phyloP scores from a whole-genome alignment of 208 protist species.

The Acanthamoeba triangularis region DNA sequence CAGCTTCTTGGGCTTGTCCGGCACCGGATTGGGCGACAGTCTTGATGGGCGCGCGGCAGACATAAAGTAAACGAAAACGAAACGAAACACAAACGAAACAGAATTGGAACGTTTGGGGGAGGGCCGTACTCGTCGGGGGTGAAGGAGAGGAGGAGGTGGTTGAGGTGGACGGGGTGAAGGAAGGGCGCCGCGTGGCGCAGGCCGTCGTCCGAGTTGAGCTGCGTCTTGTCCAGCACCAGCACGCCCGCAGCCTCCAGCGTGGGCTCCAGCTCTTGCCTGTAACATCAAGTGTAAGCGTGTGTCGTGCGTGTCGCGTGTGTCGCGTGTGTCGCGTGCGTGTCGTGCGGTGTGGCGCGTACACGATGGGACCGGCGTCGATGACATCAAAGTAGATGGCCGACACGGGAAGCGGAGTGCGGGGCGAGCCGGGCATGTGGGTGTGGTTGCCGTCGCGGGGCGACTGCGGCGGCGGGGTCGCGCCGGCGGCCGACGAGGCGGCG shows the following conservation, averaged over 20 bases:
- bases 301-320: background rate
- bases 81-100: background rate
- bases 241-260: background rate
- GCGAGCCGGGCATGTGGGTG: background rate
- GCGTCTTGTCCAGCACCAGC: conserved; percentile 24
- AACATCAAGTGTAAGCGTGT: background rate
- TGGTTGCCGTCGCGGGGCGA: background rate
- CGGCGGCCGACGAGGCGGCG: too few relatives aligned
- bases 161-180: background rate
- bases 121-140: background rate
- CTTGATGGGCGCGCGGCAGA: background rate
- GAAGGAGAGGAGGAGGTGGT: background rate
- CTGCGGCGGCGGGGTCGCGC: too few relatives aligned
- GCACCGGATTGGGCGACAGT: conserved; percentile 14
- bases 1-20: conserved; percentile 13
- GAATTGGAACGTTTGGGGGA: background rate
- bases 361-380: background rate
- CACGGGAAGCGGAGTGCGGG: background rate
- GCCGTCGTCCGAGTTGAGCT: background rate
- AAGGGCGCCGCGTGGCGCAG: background rate
- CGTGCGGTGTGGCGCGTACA: background rate
- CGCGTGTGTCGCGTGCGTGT: background rate
- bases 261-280: background rate
- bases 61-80: background rate
- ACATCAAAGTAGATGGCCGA: conserved; percentile 10